Evolutionary conservation across 176 grass and related monocot species (phyloP).

Genomic region (Alopecurus myosuroides): DNA sequence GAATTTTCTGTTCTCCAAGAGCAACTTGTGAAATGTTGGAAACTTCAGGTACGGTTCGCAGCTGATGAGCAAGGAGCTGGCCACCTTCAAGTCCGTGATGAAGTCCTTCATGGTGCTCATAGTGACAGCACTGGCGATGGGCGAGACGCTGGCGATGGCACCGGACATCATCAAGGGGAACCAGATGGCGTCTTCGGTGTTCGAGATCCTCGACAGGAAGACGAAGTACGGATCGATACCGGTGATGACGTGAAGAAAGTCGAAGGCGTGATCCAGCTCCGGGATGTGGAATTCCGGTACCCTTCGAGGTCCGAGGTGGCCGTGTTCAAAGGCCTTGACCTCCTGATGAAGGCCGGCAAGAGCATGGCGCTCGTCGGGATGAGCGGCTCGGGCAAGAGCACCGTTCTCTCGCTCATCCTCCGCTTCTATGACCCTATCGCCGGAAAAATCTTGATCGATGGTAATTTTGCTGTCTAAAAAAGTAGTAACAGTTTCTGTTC

Average conservation of each 20-base stretch:
- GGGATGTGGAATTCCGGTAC: conserved; percentile 73
- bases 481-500: neutral
- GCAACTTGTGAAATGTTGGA: neutral
- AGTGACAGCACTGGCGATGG: conserved; percentile 83
- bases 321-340: conserved; percentile 76
- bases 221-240: conserved; percentile 57
- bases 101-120: conserved; percentile 99
- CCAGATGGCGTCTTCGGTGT: conserved; percentile 90
- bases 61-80: conserved; percentile 77
- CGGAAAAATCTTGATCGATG: conserved; percentile 84
- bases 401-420: conserved; percentile 71
- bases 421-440: conserved; percentile 77
- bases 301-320: conserved; percentile 69
- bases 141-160: conserved; percentile 73
- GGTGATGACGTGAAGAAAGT: conserved; percentile 75
- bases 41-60: conserved; percentile 78
- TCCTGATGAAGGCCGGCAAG: conserved; percentile 82
- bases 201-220: conserved; percentile 86
- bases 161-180: conserved; percentile 98
- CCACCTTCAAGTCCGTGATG: conserved; percentile 87
- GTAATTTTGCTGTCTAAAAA: conserved; percentile 14
- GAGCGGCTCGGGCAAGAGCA: conserved; percentile 97
- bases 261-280: conserved; percentile 68
- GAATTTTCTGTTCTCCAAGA: neutral
- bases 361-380: conserved; percentile 97